Percentiles rank a stretch among this genome's conserved stretches.
Evolutionary conservation across 805 yeast genomes (phyloP).

Genomic region (Cyberlindnera samutprakarnensis): DNA sequence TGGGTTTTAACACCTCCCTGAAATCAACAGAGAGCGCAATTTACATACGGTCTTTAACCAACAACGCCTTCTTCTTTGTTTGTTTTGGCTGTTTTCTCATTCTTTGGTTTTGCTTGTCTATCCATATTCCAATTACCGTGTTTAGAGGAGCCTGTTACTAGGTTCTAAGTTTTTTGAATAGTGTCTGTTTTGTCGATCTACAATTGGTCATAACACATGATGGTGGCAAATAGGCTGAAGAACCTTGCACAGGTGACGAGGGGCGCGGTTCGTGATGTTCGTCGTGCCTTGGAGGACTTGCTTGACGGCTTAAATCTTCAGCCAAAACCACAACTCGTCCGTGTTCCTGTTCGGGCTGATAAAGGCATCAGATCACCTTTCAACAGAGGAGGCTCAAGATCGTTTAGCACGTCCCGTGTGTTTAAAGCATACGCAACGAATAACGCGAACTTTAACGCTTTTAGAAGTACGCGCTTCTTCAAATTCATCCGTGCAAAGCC

Average conservation of each 20-base stretch:
- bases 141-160: background rate
- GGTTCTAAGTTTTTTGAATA: constrained; percentile 1
- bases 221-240: constrained; percentile 30
- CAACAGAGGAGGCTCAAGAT: constrained; percentile 14
- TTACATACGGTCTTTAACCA: background rate
- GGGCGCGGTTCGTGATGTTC: constrained; percentile 38
- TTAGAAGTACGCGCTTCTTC: constrained; percentile 5
- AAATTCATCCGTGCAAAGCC: constrained; percentile 3
- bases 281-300: constrained; percentile 41
- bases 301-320: constrained; percentile 25
- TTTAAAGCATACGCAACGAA: constrained; percentile 7
- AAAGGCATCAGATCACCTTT: constrained; percentile 13
- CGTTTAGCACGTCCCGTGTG: constrained; percentile 17
- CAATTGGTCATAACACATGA: constrained; percentile 6
- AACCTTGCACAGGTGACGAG: constrained; percentile 39
- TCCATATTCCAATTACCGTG: too few relatives aligned
- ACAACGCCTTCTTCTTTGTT: background rate
- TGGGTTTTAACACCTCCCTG: too few relatives aligned
- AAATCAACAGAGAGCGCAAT: background rate
- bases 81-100: background rate
- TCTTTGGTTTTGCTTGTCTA: background rate
- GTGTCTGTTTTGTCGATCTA: too few relatives aligned
- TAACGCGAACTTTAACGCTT: constrained; percentile 3
- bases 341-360: constrained; percentile 32
- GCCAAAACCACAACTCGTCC: constrained; percentile 28